Conservation (phyloP, 495 filamentous ascomycete genomes). For the Lindgomyces ingoldianus region DNA sequence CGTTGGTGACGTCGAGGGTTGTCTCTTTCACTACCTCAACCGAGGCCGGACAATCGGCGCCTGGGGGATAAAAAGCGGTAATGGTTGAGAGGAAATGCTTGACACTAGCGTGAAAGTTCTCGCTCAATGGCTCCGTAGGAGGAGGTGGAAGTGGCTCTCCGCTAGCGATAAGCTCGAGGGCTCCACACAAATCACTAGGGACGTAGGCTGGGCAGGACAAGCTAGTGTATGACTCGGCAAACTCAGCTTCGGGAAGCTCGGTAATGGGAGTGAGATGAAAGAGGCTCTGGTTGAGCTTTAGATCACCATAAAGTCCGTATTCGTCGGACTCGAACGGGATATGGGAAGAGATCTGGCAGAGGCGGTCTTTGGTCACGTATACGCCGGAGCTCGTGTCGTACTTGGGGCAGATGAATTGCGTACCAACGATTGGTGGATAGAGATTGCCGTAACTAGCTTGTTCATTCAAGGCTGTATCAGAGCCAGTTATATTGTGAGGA, state of each 20-base stretch:
- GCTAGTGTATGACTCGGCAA: neutral
- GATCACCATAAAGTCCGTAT: too few species aligned
- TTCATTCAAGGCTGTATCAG: too few species aligned
- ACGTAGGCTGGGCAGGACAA: neutral
- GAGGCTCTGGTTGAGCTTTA: neutral
- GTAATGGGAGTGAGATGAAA: constrained; percentile 1
- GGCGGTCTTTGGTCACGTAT: too few species aligned
- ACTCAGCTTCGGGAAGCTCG: neutral
- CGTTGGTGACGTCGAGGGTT: constrained; percentile 6
- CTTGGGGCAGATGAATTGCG: too few species aligned
- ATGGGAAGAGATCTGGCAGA: too few species aligned
- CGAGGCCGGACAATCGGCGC: neutral
- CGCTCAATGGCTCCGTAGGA: neutral
- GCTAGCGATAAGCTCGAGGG: neutral
- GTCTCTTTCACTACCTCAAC: neutral
- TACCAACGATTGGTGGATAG: neutral
- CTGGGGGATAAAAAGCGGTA: neutral
- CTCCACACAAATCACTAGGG: neutral
- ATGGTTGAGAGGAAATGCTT: constrained; percentile 4
- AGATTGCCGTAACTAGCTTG: too few species aligned
- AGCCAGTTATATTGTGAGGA: too few species aligned
- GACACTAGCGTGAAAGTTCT: neutral
- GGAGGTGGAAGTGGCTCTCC: neutral
- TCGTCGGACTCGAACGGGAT: too few species aligned
- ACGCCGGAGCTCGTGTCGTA: too few species aligned